Evolutionary conservation across 176 grass and related monocot genomes (phyloP).

Genomic region (Areca catechu): DNA sequence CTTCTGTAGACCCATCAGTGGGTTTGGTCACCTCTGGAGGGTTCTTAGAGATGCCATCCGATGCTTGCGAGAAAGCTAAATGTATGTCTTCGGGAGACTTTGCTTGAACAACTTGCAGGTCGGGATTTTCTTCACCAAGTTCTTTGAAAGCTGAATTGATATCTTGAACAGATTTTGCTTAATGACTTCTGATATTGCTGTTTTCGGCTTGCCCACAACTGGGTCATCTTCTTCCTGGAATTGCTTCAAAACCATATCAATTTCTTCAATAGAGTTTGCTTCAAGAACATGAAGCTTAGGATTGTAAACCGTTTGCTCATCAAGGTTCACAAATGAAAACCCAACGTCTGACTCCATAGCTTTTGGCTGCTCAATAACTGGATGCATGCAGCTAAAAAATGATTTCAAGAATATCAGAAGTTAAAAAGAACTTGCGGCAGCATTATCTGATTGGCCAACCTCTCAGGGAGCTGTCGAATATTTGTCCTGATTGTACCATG

Average conservation of each 20-base stretch:
- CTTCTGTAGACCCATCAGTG: constrained; percentile 13
- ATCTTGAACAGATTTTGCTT: constrained; percentile 52
- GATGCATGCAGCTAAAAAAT: background rate
- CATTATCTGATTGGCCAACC: constrained; percentile 19
- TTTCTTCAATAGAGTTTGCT: constrained; percentile 34
- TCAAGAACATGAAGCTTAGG: constrained; percentile 48
- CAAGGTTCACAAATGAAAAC: constrained; percentile 30
- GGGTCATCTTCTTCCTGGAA: constrained; percentile 10
- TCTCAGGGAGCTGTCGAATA: constrained; percentile 80
- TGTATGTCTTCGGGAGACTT: constrained; percentile 56
- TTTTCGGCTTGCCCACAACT: constrained; percentile 2
- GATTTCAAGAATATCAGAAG: constrained; percentile 6
- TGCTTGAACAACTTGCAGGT: constrained; percentile 45
- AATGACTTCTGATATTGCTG: constrained; percentile 10
- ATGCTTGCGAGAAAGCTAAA: constrained; percentile 30
- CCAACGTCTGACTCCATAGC: constrained; percentile 22
- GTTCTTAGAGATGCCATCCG: constrained; percentile 9
- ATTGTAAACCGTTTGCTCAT: constrained; percentile 91
- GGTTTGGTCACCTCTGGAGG: constrained; percentile 25
- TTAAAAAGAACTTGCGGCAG: constrained; percentile 13
- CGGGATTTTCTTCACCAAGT: constrained; percentile 19
- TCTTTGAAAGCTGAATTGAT: constrained; percentile 31
- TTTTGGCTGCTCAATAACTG: constrained; percentile 13
- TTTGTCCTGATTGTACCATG: constrained; percentile 73
- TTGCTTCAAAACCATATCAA: constrained; percentile 28